phyloP scores from a whole-genome alignment of 306 rosid species.

The Acmispon strigosus region DNA sequence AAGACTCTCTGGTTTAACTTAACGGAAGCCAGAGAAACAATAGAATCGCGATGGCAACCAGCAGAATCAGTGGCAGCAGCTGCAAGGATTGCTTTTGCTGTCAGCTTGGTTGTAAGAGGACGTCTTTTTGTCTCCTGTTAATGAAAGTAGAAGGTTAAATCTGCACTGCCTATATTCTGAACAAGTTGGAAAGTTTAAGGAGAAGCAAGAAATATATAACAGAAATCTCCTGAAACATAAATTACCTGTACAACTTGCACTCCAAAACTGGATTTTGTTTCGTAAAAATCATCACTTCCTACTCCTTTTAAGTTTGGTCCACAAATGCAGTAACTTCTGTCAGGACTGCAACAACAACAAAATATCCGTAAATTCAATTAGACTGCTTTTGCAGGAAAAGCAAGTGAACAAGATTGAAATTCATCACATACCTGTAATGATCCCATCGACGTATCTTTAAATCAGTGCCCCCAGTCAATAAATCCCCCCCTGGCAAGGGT shows the following conservation, averaged over 20 bases:
- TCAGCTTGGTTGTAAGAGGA: constrained; percentile 57
- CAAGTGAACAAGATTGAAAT: constrained; percentile 7
- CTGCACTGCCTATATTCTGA: constrained; percentile 2
- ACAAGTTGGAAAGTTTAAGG: neutral
- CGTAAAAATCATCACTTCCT: constrained; percentile 68
- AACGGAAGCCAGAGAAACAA: constrained; percentile 80
- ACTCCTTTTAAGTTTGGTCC: constrained; percentile 87
- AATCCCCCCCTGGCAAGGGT: constrained; percentile 94
- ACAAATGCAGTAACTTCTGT: constrained; percentile 78
- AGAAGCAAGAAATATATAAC: constrained; percentile 9
- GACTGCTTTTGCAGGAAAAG: neutral
- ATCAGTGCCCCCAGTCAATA: constrained; percentile 91
- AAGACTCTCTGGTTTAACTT: constrained; percentile 88
- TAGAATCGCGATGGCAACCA: constrained; percentile 86
- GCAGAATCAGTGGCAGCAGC: constrained; percentile 94
- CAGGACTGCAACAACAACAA: constrained; percentile 58
- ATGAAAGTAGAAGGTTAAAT: constrained; percentile 8
- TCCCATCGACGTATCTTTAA: constrained; percentile 95
- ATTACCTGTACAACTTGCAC: constrained; percentile 96
- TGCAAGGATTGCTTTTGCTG: constrained; percentile 71
- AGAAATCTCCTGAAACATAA: neutral
- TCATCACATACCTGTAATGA: constrained; percentile 62
- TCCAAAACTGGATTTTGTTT: constrained; percentile 74
- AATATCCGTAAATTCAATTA: constrained; percentile 6
- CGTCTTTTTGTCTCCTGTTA: constrained; percentile 81